Base-by-base conservation (phyloP, 305 asterid genomes). In the Striga hermonthica region DNA sequence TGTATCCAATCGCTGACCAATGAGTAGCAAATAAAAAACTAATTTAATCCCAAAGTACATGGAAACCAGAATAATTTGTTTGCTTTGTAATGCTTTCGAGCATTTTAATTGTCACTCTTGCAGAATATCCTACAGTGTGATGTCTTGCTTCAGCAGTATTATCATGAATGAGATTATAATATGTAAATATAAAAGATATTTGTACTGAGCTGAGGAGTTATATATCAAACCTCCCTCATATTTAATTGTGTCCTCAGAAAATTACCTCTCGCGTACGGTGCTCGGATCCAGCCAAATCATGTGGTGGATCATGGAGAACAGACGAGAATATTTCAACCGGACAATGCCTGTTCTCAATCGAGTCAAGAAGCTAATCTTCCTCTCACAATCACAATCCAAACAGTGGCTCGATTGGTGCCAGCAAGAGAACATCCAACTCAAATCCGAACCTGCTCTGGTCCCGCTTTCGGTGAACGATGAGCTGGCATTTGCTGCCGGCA, bases 221-320 rank as follows among this genome's bases (percentile, higher is more conserved):
- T n/a, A n/a, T n/a, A n/a, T n/a, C n/a, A n/a, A n/a, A n/a, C n/a
- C n/a, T n/a, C n/a, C n/a, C n/a, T n/a, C n/a, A 39, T 39, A 39
- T 1, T 39, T 58, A 47, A 60, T 58, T 66, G 22, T 72, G 36
- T 40, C 74, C 69, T 77, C 95, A 94, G 99, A 94, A 70, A 78
- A 86, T 70, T 91, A 94, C 79, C 80, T 84, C 53, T 87, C 90
- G 3, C 95, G 89, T 34, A 88, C 97, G 43, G 89, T 85, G 38
- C 93, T 92, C 34, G 99, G 99, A 62, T 76, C 98, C 38, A 86
- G 82, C 43, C 99, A 94, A 77, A 86, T 94, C 70, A 76, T 87
- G 76, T 94, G 97, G 99, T 94, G 99, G 99, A 94, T 94, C 77
- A 91, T 94, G 99, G 99, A 94, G 79, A 91, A 94, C 75, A 76